Evolutionary conservation across 106 monocot species (phyloP).

Genomic region (Allium fistulosum): DNA sequence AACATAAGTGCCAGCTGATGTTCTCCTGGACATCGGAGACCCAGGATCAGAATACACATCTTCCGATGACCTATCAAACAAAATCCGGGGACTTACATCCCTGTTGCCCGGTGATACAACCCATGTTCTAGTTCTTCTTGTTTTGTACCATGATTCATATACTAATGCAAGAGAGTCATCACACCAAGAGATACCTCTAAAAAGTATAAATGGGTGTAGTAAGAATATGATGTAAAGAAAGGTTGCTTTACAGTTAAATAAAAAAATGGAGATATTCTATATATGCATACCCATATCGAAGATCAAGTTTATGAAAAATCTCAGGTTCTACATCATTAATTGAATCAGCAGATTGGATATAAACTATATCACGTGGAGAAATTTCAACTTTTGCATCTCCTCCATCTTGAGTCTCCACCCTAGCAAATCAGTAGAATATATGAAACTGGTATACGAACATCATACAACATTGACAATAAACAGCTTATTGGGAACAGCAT

Average conservation of each 20-base stretch:
- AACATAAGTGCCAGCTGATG: slow-evolving; percentile 77
- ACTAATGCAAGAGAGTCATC: slow-evolving; percentile 92
- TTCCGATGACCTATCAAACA: slow-evolving; percentile 98
- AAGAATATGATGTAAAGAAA: too few species aligned
- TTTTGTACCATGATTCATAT: slow-evolving; percentile 99
- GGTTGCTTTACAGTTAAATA: too few species aligned
- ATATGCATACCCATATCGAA: slow-evolving; percentile 83
- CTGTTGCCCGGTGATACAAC: slow-evolving; percentile 69
- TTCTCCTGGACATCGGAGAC: slow-evolving; percentile 92
- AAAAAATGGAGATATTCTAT: too few species aligned
- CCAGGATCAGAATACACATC: slow-evolving; percentile 99
- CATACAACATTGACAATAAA: background rate
- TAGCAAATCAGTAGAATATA: slow-evolving; percentile 18
- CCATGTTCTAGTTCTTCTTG: slow-evolving; percentile 89
- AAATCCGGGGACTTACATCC: slow-evolving; percentile 63
- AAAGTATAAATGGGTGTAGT: slow-evolving; percentile 1
- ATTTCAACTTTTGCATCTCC: slow-evolving; percentile 96
- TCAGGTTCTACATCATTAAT: slow-evolving; percentile 59
- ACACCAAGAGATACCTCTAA: slow-evolving; percentile 94
- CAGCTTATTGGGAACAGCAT: too few species aligned
- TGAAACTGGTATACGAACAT: background rate
- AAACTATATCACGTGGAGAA: slow-evolving; percentile 95
- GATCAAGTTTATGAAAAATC: slow-evolving; percentile 89
- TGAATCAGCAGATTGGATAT: slow-evolving; percentile 63
- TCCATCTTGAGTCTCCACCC: slow-evolving; percentile 99